Evolutionary conservation across 257 asterid species (phyloP), one percentile per base, ranked within the genome.

Genomic region (Anisodus acutangulus): DNA sequence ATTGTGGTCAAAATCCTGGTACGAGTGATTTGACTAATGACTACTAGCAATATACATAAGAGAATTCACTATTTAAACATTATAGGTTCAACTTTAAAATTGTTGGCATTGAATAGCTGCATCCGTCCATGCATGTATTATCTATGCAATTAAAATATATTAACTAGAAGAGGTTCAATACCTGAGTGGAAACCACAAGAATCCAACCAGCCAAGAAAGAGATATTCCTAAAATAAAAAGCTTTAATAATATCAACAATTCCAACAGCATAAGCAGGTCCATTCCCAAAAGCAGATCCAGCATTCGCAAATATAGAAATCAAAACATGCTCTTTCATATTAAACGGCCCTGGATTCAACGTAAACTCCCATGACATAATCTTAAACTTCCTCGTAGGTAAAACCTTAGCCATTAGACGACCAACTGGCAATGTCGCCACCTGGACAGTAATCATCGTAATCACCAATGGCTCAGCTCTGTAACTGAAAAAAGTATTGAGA

Each of bases 321-420:
- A 93, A 60, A 0, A 92, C 97, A 57, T 93, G 97, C 84, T 93
- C 97, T 79, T 93, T 93, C 88, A 92, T 83, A 81, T 93, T 92
- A 82, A 93, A 93, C 8, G 97, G 95, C 12, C 95, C 97, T 1
- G 97, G 94, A 80, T 93, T 93, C 12, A 93, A 85, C 31, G 94
- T 86, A 39, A 92, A 92, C 85, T 87, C 85, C 88, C 87, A 76
- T 8, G 88, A 51, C 1, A 89, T 91, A 5, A 92, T 58, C 49
- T 68, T 49, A 68, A 92, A 91, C 87, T 80, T 91, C 35, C 87
- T 76, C 10, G 67, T 71, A 3, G 97, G 93, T 45, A 93, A 88
- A 54, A 91, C 92, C 0, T 16, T 84, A 1, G 97, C 97, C 93
- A 93, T 88, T 80, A 92, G 80, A 1, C 94, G 88, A 0, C 97